Conservation (phyloP, 73 alveolate species). For the Paraurostyla sp. region DNA sequence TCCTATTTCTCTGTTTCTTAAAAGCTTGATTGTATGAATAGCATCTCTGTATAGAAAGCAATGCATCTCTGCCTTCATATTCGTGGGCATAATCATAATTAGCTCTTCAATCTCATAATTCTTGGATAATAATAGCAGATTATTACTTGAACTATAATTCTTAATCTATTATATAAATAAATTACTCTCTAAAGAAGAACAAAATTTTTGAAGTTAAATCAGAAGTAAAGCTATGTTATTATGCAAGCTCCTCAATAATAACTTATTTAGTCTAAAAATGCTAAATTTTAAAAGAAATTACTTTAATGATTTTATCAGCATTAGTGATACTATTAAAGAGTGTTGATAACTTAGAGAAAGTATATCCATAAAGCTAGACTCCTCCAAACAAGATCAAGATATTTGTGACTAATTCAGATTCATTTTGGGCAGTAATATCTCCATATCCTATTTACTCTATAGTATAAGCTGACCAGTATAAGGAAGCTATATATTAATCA, state of each 20-base stretch:
- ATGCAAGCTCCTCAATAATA: not conserved
- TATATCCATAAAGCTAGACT: conserved; percentile 43
- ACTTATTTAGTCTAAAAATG: conserved; percentile 9
- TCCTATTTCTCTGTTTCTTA: not conserved
- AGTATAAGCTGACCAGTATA: conserved; percentile 65
- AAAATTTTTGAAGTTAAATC: not conserved
- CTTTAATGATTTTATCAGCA: not conserved
- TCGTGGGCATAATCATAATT: conserved; percentile 46
- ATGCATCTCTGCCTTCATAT: conserved; percentile 50
- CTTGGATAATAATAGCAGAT: not conserved
- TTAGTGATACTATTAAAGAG: conserved; percentile 2
- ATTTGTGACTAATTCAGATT: not conserved
- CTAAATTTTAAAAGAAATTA: not conserved
- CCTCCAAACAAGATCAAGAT: conserved; percentile 48
- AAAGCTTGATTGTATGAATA: conserved; percentile 9
- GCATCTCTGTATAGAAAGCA: conserved; percentile 61
- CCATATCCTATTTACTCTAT: conserved; percentile 60
- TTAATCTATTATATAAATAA: not conserved
- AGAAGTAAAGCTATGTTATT: not conserved
- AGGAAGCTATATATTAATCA: conserved; percentile 18
- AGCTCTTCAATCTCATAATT: conserved; percentile 32
- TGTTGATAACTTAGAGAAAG: conserved; percentile 30
- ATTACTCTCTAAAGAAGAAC: not conserved
- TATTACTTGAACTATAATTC: not conserved
- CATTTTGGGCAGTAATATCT: conserved; percentile 36